Conservation (phyloP, 1,284 basidiomycete genomes). For the Trametes sp. region DNA sequence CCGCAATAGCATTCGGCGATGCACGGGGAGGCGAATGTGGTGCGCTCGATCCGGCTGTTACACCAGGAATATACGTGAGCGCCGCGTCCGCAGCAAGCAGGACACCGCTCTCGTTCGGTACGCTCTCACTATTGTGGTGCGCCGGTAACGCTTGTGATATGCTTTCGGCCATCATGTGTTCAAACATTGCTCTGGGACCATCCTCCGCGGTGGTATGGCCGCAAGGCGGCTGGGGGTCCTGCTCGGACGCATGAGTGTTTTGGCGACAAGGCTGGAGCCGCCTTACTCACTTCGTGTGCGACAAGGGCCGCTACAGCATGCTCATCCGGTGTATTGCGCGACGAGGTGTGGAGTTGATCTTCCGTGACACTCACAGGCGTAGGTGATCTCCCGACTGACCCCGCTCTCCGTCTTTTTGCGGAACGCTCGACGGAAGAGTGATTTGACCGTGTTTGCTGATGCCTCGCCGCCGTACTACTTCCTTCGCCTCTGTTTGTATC, state of each 20-base stretch:
- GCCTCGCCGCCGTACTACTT: neutral
- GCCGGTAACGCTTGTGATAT: neutral
- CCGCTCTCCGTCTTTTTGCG: neutral
- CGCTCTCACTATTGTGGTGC: neutral
- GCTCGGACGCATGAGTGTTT: neutral
- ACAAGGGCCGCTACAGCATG: neutral
- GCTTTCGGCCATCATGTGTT: constrained; percentile 14
- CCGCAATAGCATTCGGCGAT: neutral
- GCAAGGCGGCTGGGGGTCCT: neutral
- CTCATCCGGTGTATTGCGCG: neutral
- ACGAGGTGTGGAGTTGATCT: neutral
- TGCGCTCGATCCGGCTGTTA: neutral
- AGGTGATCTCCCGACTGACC: neutral
- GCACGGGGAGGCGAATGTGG: neutral
- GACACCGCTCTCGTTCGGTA: neutral
- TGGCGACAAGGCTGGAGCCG: neutral
- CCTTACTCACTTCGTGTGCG: neutral
- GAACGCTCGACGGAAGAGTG: neutral
- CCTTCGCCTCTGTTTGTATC: neutral
- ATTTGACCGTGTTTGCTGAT: neutral
- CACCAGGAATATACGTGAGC: neutral
- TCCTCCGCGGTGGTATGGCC: neutral
- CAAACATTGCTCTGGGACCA: constrained; percentile 10
- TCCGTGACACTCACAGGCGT: too few relatives aligned
- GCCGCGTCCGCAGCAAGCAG: neutral